Percentiles rank a stretch among this genome's conserved stretches.
phyloP scores from a whole-genome alignment of 768 basidiomycete genomes.

The Royoungia palumana region DNA sequence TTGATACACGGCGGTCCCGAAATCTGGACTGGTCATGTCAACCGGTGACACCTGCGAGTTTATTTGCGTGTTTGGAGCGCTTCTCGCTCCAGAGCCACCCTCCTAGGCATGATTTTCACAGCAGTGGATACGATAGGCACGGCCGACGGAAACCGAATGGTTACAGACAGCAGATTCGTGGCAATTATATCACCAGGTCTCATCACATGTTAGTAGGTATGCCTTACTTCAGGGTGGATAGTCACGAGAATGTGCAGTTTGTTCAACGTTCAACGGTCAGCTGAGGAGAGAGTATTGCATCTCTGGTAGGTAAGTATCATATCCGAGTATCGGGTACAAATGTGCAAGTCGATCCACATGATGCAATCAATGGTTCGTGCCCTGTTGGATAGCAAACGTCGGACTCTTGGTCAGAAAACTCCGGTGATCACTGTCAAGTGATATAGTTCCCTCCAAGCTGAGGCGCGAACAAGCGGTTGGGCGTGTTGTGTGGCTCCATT shows the following conservation, averaged over 20 bases:
- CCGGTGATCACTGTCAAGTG: too few relatives aligned
- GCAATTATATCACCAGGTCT: neutral
- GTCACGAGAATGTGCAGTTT: neutral
- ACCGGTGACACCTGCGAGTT: neutral
- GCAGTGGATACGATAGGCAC: neutral
- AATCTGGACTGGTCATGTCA: neutral
- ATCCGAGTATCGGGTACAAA: neutral
- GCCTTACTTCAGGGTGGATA: neutral
- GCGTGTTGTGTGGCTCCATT: too few relatives aligned
- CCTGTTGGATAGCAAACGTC: too few relatives aligned
- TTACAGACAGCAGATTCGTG: neutral
- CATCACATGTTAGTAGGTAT: neutral
- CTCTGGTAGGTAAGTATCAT: neutral
- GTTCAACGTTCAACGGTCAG: neutral
- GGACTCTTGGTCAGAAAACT: too few relatives aligned
- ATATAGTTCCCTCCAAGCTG: too few relatives aligned
- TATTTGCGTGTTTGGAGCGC: neutral
- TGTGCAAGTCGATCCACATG: neutral
- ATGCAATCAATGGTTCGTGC: neutral
- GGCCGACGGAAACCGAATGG: neutral
- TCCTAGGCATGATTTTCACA: slow-evolving; percentile 2
- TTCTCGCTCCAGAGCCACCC: neutral
- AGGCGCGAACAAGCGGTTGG: too few relatives aligned
- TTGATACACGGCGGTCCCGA: slow-evolving; percentile 4
- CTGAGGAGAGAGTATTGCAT: neutral